phyloP scores from a whole-genome alignment of 2,329 filamentous ascomycete species.

The Lachnum nothofagi region DNA sequence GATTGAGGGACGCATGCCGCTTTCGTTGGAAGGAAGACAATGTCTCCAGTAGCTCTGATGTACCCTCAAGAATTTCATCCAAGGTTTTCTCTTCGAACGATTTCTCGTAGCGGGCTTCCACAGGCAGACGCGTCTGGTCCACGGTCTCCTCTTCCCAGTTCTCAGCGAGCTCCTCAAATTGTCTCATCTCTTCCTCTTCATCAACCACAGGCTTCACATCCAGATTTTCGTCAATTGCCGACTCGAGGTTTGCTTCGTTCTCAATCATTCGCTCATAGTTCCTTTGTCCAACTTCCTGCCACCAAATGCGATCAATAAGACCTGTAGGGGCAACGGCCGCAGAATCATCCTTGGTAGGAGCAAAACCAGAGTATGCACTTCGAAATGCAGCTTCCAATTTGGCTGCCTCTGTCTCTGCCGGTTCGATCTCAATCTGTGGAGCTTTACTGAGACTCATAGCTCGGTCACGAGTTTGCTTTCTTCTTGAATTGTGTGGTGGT shows the following conservation, averaged over 20 bases:
- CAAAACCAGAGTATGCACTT: slow-evolving; percentile 74
- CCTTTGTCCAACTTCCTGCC: slow-evolving; percentile 64
- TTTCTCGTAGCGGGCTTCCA: slow-evolving; percentile 42
- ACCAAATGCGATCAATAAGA: slow-evolving; percentile 67
- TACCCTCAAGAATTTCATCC: slow-evolving; percentile 66
- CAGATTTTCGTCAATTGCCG: slow-evolving; percentile 1
- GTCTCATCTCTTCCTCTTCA: slow-evolving; percentile 33
- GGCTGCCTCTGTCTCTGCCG: slow-evolving; percentile 52
- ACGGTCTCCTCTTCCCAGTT: slow-evolving; percentile 54
- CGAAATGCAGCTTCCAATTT: slow-evolving; percentile 72
- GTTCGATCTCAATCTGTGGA: slow-evolving; percentile 41
- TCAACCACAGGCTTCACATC: slow-evolving; percentile 5
- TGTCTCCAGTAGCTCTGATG: slow-evolving; percentile 71
- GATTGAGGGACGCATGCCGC: slow-evolving; percentile 64
- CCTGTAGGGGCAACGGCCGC: slow-evolving; percentile 64
- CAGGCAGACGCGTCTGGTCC: slow-evolving; percentile 47
- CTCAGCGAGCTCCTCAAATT: slow-evolving; percentile 48
- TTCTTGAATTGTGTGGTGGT: slow-evolving; percentile 48
- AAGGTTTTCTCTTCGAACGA: slow-evolving; percentile 53
- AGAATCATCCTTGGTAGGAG: slow-evolving; percentile 68
- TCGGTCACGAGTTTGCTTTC: slow-evolving; percentile 62
- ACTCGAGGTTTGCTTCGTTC: slow-evolving; percentile 17
- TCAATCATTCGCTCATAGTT: slow-evolving; percentile 60
- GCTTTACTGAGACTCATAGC: slow-evolving; percentile 61
- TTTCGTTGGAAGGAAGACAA: slow-evolving; percentile 75